phyloP scores from a whole-genome alignment of 768 basidiomycete genomes.

The Termitomyces sp. region DNA sequence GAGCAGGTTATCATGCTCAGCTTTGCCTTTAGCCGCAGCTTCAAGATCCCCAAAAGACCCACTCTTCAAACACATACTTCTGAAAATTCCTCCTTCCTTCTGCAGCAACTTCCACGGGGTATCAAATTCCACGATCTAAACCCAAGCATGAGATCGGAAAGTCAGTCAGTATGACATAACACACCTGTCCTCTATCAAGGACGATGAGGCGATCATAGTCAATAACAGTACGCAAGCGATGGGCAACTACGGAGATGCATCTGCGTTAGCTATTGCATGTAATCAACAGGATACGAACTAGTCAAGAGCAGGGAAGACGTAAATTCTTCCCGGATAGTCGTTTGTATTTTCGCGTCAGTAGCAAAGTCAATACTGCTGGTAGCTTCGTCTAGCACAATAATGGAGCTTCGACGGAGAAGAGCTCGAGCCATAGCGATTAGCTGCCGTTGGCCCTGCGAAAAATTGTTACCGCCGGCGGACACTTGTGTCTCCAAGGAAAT shows the following conservation, averaged over 20 bases:
- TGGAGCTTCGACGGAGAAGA: slow-evolving; percentile 60
- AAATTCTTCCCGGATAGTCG: slow-evolving; percentile 84
- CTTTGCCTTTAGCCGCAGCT: slow-evolving; percentile 16
- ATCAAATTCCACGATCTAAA: slow-evolving; percentile 59
- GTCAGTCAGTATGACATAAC: not conserved
- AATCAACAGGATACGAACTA: slow-evolving; percentile 34
- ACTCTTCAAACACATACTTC: slow-evolving; percentile 22
- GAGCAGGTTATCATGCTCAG: not conserved
- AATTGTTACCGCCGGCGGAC: slow-evolving; percentile 83
- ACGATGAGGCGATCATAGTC: slow-evolving; percentile 80
- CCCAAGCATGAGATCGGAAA: not conserved
- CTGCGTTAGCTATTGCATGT: not conserved
- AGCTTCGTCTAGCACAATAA: slow-evolving; percentile 80
- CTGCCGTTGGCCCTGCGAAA: slow-evolving; percentile 90
- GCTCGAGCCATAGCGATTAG: slow-evolving; percentile 85
- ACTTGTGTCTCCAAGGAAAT: slow-evolving; percentile 75
- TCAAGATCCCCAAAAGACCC: slow-evolving; percentile 21
- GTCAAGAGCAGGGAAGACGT: slow-evolving; percentile 68
- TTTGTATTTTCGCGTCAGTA: slow-evolving; percentile 88
- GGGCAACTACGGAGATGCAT: slow-evolving; percentile 44
- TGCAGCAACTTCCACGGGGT: slow-evolving; percentile 65
- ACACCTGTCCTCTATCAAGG: slow-evolving; percentile 62
- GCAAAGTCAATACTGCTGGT: slow-evolving; percentile 85
- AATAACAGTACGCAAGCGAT: slow-evolving; percentile 72
- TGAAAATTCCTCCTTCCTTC: slow-evolving; percentile 50